Conservation (phyloP, 805 yeast genomes). For the Metschnikowia hibisci region DNA sequence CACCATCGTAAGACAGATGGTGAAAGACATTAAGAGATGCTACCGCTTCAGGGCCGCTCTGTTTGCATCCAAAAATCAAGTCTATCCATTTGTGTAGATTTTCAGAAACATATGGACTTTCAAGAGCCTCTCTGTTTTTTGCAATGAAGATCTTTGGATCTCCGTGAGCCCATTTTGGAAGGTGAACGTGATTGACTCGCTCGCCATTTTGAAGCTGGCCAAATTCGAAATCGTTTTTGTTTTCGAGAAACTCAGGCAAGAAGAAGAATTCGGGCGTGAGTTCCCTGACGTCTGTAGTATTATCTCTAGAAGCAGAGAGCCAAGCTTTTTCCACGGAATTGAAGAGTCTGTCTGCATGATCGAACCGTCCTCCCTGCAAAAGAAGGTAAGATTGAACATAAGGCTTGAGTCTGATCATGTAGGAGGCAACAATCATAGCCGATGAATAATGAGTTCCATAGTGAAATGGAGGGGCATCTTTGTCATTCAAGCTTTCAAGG, state of each 20-base stretch:
- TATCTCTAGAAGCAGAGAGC: conserved; percentile 73
- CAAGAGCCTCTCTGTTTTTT: conserved; percentile 79
- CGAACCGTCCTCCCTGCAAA: conserved; percentile 85
- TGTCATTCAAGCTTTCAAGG: conserved; percentile 55
- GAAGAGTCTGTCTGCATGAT: conserved; percentile 81
- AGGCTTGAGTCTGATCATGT: conserved; percentile 71
- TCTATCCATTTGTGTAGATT: conserved; percentile 84
- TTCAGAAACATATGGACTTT: conserved; percentile 73
- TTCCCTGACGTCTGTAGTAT: conserved; percentile 85
- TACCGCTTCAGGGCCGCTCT: conserved; percentile 67
- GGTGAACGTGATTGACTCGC: conserved; percentile 53
- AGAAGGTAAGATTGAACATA: conserved; percentile 74
- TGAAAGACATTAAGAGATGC: conserved; percentile 73
- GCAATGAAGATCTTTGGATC: conserved; percentile 72
- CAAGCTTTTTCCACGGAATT: conserved; percentile 74
- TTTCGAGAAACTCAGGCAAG: conserved; percentile 71
- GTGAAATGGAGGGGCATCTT: conserved; percentile 70
- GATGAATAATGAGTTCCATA: conserved; percentile 93
- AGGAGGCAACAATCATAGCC: conserved; percentile 88
- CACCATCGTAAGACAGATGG: conserved; percentile 80
- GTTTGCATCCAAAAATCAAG: conserved; percentile 76
- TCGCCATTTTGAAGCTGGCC: conserved; percentile 67
- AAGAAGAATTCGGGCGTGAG: conserved; percentile 82
- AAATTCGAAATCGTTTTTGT: conserved; percentile 62
- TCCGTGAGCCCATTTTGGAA: conserved; percentile 82